Percentiles rank a stretch among this genome's conserved stretches.
Conservation (phyloP, 2,329 filamentous ascomycete genomes). For the Talaromyces sp. region DNA sequence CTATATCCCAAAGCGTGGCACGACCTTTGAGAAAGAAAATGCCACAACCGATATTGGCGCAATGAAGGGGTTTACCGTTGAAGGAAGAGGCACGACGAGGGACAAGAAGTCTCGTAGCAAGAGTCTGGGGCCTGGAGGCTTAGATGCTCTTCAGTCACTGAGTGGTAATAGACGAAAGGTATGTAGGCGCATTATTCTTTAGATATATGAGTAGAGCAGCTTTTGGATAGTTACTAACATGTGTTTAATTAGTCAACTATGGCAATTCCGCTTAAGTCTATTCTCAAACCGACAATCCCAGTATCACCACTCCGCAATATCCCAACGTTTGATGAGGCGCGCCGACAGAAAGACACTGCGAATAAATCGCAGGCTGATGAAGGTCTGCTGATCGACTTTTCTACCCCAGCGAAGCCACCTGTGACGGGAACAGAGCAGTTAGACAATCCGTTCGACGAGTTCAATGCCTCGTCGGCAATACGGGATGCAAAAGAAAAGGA, state of each 20-base stretch:
- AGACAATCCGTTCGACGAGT: constrained; percentile 45
- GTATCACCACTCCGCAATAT: constrained; percentile 62
- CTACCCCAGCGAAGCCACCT: constrained; percentile 32
- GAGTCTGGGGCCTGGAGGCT: constrained; percentile 86
- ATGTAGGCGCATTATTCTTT: constrained; percentile 19
- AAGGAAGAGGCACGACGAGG: constrained; percentile 35
- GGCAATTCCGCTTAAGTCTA: constrained; percentile 55
- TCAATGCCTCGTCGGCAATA: constrained; percentile 37
- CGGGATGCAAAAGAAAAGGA: constrained; percentile 59
- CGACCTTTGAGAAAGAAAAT: constrained; percentile 68
- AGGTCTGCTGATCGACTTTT: constrained; percentile 41
- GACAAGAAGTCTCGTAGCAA: constrained; percentile 79
- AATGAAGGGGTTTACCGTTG: constrained; percentile 24
- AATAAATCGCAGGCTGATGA: constrained; percentile 22
- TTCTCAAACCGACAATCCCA: constrained; percentile 72
- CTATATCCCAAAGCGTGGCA: constrained; percentile 48
- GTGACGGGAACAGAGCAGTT: constrained; percentile 37
- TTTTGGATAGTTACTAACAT: constrained; percentile 17
- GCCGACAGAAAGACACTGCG: constrained; percentile 26
- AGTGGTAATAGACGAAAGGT: constrained; percentile 77
- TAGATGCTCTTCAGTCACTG: constrained; percentile 72
- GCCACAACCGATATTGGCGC: constrained; percentile 61
- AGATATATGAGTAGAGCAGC: neutral
- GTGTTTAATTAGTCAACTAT: constrained; percentile 35
- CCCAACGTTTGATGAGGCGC: constrained; percentile 53